Evolutionary conservation across 2,329 filamentous ascomycete genomes (phyloP), one percentile per base, ranked within the genome.

Genomic region (Septoria petroselini): DNA sequence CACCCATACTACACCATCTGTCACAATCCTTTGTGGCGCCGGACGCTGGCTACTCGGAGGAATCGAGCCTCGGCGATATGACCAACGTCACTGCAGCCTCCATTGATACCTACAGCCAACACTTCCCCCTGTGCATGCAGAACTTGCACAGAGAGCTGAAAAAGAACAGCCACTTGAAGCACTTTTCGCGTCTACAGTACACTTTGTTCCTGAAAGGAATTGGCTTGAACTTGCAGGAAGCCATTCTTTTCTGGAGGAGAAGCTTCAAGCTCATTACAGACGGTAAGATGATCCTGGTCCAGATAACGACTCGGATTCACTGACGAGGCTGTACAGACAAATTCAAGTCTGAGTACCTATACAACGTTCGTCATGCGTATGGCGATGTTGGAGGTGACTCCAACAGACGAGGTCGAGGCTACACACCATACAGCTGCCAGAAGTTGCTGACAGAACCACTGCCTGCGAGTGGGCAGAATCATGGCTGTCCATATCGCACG

Each of bases 261-360:
- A 77, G 80, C 21, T 97, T 98, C 79, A 83, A 83, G 67, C 86
- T 89, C 59, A 82, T 94, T 57, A 91, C 88, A 0, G 93, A 97
- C 64, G 65, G 64, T 65, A 53, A 51, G 57, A 35, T 2, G 12
- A 27, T 14, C 11, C 12, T 11, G 18, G 35, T 21, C 9, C n/a
- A n/a, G 6, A 19, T 11, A 11, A 14, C 35, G 18, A 27, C 55
- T 37, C 9, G 31, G 5, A 3, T 46, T 15, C n/a, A 35, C 19
- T 46, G 33, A 38, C 17, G 7, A 17, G 12, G 31, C 5, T 21
- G 12, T 27, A 7, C 53, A 68, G 91, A 97, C 63, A 85, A 85
- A 29, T 98, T 97, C 78, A 94, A 94, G 71, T 97, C 96, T 66
- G 90, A 96, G 67, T 97, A 98, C 73, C 81, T 87, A 37, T 98